Evolutionary conservation across 1,284 basidiomycete species (phyloP), one percentile per base, ranked within the genome.

Genomic region (Microbotryum silenes-acaulis): DNA sequence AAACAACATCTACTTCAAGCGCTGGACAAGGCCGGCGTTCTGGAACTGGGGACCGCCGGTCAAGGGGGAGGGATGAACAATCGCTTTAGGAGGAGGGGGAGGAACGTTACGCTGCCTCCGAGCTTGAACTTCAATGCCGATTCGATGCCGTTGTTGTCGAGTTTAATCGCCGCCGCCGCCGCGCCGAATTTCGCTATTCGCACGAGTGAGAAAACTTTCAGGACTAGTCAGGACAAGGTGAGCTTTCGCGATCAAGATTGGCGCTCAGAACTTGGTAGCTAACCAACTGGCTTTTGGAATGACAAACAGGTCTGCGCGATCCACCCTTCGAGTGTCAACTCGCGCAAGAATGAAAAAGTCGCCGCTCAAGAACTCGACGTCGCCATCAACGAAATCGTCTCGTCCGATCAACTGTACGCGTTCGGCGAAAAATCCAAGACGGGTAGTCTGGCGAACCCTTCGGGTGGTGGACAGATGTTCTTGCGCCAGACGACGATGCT

Each of bases 111-210:
- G 59, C 18, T 91, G 12, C 90, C 90, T 8, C 75, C 79, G 4
- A 81, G 83, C 66, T 77, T 94, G 61, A 90, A 89, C 72, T 78
- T 77, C 66, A 90, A 97, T 72, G 82, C 82, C 42, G 80, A 87
- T 57, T 89, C 85, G 48, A 75, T 85, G 7, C 87, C 93, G 18
- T 76, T 97, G n/a, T 78, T 96, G 21, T 85, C 88, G 14, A 90
- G 88, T 2, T 79, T 97, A 57, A 87, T 97, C 69, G 85, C 91
- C 3, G 83, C 91, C 57, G 89, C 90, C 0, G 84, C 83, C 0
- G 90, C 92, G 68, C 93, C 93, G n/a, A 94, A 96, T 75, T 96
- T 92, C 77, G 92, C 89, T 3, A 83, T 97, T 58, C 80, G 87
- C 45, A 84, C 82, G n/a, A 82, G 83, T 7, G 85, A 87, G 55